Evolutionary conservation across 108 stramenopile species (phyloP).

Genomic region (Skeletonema potamos): DNA sequence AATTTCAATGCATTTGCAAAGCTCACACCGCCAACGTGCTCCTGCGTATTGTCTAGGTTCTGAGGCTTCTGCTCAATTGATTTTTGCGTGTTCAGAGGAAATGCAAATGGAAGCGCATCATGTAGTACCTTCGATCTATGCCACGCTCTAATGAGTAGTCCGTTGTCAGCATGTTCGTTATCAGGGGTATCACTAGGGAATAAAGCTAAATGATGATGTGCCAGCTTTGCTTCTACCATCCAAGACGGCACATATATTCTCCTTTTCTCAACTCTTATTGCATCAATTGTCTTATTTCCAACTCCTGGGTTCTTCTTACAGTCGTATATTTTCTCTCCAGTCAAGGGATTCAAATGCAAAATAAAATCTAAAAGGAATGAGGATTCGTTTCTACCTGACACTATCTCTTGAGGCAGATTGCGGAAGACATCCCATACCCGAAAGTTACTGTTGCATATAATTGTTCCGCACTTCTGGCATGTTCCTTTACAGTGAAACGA

Average conservation of each 20-base stretch:
- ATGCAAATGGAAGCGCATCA: conserved; percentile 45
- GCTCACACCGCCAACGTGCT: not conserved
- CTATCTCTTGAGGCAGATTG: conserved; percentile 33
- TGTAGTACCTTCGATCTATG: conserved; percentile 26
- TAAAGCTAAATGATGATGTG: conserved; percentile 19
- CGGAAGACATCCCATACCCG: conserved; percentile 27
- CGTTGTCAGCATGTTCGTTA: conserved; percentile 14
- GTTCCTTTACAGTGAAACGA: not conserved
- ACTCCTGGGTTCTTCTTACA: not conserved
- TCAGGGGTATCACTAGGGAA: conserved; percentile 6
- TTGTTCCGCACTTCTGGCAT: conserved; percentile 2
- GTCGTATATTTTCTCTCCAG: not conserved
- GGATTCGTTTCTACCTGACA: not conserved
- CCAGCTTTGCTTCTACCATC: not conserved
- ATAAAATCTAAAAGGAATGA: conserved; percentile 29
- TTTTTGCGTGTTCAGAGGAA: conserved; percentile 8
- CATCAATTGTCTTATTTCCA: not conserved
- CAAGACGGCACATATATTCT: conserved; percentile 19
- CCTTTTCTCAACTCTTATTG: not conserved
- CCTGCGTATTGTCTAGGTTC: not conserved
- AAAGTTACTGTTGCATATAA: not conserved
- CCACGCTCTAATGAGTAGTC: conserved; percentile 47
- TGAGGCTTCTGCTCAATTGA: not conserved
- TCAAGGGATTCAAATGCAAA: conserved; percentile 25
- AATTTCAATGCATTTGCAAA: conserved; percentile 15